Evolutionary conservation across 106 monocot genomes (phyloP).

Genomic region (Platanthera guangdongensis): DNA sequence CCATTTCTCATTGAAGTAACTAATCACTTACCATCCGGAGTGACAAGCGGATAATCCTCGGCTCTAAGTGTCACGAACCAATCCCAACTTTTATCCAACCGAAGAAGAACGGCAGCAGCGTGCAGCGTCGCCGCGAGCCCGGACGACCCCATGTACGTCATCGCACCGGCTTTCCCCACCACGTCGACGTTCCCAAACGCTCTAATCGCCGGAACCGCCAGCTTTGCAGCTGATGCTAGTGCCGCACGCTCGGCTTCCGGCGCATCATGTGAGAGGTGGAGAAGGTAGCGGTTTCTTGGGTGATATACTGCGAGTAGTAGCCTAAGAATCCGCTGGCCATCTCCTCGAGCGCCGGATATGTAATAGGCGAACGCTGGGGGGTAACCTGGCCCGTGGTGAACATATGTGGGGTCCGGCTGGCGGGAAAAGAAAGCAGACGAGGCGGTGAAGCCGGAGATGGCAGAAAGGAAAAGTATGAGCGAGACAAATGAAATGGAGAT

Average conservation of each 20-base stretch:
- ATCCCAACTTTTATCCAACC: constrained; percentile 49
- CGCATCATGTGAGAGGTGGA: constrained; percentile 44
- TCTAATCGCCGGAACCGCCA: constrained; percentile 24
- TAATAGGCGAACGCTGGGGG: constrained; percentile 59
- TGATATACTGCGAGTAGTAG: constrained; percentile 61
- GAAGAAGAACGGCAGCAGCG: constrained; percentile 44
- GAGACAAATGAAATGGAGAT: constrained; percentile 43
- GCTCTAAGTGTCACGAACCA: constrained; percentile 71
- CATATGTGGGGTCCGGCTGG: constrained; percentile 2
- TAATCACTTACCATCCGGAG: constrained; percentile 51
- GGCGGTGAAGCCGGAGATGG: constrained; percentile 39
- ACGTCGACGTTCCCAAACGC: constrained; percentile 65
- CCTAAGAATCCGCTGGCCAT: constrained; percentile 26
- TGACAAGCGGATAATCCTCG: constrained; percentile 53
- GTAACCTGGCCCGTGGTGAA: constrained; percentile 8
- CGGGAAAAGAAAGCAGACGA: constrained; percentile 19
- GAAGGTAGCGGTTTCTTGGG: constrained; percentile 57
- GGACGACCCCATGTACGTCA: constrained; percentile 50
- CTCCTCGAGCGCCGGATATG: constrained; percentile 40
- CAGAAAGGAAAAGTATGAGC: constrained; percentile 36
- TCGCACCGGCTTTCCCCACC: constrained; percentile 35
- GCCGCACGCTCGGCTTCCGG: constrained; percentile 24
- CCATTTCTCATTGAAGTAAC: neutral
- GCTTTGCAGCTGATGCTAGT: constrained; percentile 15
- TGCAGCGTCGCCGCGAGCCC: constrained; percentile 43